Evolutionary conservation across 2,329 filamentous ascomycete genomes (phyloP).

Genomic region (Fonsecaea erecta): DNA sequence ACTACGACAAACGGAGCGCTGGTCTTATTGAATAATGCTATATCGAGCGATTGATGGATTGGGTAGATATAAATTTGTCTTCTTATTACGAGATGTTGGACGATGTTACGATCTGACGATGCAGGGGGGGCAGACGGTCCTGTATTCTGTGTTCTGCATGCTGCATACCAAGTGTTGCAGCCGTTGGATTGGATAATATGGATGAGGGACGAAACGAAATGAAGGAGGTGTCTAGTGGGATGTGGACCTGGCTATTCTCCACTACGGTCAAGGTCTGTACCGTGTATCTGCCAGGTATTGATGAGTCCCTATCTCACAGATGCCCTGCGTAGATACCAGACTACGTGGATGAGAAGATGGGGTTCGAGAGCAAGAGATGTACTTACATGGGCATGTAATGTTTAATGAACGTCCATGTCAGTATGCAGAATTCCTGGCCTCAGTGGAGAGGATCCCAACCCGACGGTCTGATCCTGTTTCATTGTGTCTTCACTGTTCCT

Average conservation of each 20-base stretch:
- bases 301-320: background rate
- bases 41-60: background rate
- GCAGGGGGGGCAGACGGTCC: background rate
- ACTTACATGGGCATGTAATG: too few relatives aligned
- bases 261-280: background rate
- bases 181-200: background rate
- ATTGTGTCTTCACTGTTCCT: too few relatives aligned
- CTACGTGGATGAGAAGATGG: background rate
- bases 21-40: background rate
- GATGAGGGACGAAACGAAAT: background rate
- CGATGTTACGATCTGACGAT: background rate
- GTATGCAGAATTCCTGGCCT: too few relatives aligned
- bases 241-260: background rate
- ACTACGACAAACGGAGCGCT: background rate
- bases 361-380: background rate
- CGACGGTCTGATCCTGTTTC: too few relatives aligned
- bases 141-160: background rate
- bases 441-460: too few relatives aligned
- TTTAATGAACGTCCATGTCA: too few relatives aligned
- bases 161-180: background rate
- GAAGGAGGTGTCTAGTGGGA: background rate
- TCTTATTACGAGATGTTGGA: background rate
- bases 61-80: background rate
- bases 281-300: background rate
- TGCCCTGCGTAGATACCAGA: background rate